phyloP scores from a whole-genome alignment of 108 stramenopile genomes.

The Skeletonema potamos region DNA sequence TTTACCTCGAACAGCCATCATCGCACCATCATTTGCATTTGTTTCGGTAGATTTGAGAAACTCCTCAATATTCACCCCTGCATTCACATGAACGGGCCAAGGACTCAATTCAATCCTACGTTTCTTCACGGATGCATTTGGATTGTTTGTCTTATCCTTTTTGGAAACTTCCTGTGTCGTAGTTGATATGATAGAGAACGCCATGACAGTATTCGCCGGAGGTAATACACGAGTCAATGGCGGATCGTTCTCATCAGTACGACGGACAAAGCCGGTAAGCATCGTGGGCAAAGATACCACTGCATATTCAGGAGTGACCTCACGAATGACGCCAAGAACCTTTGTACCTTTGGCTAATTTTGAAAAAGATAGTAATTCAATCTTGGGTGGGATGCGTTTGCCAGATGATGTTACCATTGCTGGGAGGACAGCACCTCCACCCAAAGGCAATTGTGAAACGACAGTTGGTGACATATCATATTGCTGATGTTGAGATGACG shows the following conservation, averaged over 20 bases:
- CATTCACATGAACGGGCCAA: conserved; percentile 58
- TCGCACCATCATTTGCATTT: neutral
- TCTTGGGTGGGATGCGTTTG: conserved; percentile 42
- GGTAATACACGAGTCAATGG: conserved; percentile 46
- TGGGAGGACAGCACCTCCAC: conserved; percentile 75
- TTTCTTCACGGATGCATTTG: conserved; percentile 24
- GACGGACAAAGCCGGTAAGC: conserved; percentile 74
- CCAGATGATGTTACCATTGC: conserved; percentile 22
- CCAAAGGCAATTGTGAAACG: conserved; percentile 52
- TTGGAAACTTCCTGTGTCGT: conserved; percentile 46
- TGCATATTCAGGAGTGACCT: conserved; percentile 70
- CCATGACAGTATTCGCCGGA: conserved; percentile 56
- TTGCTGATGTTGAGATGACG: conserved; percentile 4
- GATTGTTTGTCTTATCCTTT: conserved; percentile 3
- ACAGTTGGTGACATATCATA: neutral
- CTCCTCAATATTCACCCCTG: conserved; percentile 24
- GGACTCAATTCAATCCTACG: conserved; percentile 77
- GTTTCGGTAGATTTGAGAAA: neutral
- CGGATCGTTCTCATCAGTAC: conserved; percentile 28
- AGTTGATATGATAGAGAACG: conserved; percentile 62
- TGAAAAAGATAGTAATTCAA: conserved; percentile 70
- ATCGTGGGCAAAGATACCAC: conserved; percentile 71
- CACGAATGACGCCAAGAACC: conserved; percentile 63
- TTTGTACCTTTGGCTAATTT: conserved; percentile 70
- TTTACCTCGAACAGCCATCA: conserved; percentile 53